These are phyloP conservation scores for Pseudodiploospora longispora DNA, from an alignment of 2,329 filamentous ascomycete genomes.

Conservation along the genomic window DNA sequence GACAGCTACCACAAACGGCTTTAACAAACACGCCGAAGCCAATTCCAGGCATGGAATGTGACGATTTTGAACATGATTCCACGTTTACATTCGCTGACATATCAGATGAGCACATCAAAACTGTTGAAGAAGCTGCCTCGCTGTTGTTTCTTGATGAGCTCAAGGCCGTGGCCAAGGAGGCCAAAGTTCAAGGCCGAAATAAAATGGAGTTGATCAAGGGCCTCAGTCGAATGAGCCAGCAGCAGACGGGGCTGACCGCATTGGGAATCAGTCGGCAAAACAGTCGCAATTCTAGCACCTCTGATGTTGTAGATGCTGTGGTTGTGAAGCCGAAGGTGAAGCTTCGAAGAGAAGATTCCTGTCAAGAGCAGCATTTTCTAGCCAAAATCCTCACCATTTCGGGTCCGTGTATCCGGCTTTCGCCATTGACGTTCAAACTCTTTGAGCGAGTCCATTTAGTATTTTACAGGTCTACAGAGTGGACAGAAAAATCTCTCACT, in stretches of 20 bases:
- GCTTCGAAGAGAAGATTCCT: constrained; percentile 33
- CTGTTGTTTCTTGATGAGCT: constrained; percentile 82
- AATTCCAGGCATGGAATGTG: constrained; percentile 26
- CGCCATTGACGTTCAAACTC: constrained; percentile 61
- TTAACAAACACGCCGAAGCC: constrained; percentile 10
- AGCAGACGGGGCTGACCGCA: constrained; percentile 68
- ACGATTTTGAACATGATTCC: constrained; percentile 39
- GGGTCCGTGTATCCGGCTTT: constrained; percentile 78
- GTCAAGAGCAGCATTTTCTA: constrained; percentile 66
- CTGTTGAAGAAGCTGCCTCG: constrained; percentile 74
- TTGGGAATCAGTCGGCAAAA: constrained; percentile 57
- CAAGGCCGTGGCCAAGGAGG: constrained; percentile 75
- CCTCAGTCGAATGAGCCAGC: constrained; percentile 64
- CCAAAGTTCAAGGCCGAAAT: constrained; percentile 78
- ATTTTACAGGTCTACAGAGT: constrained; percentile 92
- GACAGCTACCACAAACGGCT: constrained; percentile 42
- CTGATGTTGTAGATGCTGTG: constrained; percentile 32
- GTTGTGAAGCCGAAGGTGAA: constrained; percentile 8
- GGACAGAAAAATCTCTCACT: constrained; percentile 94
- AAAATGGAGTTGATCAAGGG: constrained; percentile 71
- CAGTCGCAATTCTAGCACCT: constrained; percentile 46
- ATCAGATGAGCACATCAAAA: constrained; percentile 64
- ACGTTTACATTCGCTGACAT: constrained; percentile 73
- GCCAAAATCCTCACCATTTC: constrained; percentile 68
- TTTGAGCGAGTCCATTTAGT: constrained; percentile 94